A percentile compares a stretch with the other conserved stretches of the same genome.
These are phyloP conservation scores for Lactarius vividus DNA, from an alignment of 768 basidiomycete genomes.

Conservation along the genomic window DNA sequence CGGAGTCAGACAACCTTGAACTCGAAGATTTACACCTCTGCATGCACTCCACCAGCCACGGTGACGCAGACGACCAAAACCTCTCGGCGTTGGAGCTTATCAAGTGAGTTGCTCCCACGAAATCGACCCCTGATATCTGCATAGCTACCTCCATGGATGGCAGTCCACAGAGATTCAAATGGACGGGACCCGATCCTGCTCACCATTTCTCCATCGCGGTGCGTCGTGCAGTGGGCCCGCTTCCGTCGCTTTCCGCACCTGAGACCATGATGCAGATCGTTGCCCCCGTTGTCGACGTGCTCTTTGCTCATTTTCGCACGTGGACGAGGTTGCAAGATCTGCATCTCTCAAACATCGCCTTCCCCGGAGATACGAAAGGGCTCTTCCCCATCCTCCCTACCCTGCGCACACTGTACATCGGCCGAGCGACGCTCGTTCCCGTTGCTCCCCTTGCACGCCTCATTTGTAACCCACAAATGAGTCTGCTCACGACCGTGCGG, in stretches of 20 bases:
- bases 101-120: conserved; percentile 36
- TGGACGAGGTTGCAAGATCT: conserved; percentile 49
- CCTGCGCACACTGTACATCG: conserved; percentile 45
- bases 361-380: conserved; percentile 32
- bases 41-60: conserved; percentile 41
- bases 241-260: background rate
- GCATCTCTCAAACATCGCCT: conserved; percentile 47
- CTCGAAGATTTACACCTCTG: conserved; percentile 38
- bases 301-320: conserved; percentile 41
- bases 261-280: conserved; percentile 39
- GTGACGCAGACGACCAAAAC: conserved; percentile 33
- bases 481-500: conserved; percentile 37
- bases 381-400: conserved; percentile 40
- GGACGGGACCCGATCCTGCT: conserved; percentile 60
- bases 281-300: conserved; percentile 37
- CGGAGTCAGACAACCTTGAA: conserved; percentile 4
- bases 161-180: conserved; percentile 49
- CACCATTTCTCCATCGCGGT: conserved; percentile 65
- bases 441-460: conserved; percentile 41
- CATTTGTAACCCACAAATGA: conserved; percentile 31
- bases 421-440: conserved; percentile 48
- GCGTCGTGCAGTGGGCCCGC: conserved; percentile 29
- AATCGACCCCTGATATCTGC: background rate
- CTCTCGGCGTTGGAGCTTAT: conserved; percentile 35
- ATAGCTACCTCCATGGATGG: conserved; percentile 3